These are phyloP conservation scores for Linderniella brevidens DNA, from an alignment of 257 asterid species.

Conservation along the genomic window DNA sequence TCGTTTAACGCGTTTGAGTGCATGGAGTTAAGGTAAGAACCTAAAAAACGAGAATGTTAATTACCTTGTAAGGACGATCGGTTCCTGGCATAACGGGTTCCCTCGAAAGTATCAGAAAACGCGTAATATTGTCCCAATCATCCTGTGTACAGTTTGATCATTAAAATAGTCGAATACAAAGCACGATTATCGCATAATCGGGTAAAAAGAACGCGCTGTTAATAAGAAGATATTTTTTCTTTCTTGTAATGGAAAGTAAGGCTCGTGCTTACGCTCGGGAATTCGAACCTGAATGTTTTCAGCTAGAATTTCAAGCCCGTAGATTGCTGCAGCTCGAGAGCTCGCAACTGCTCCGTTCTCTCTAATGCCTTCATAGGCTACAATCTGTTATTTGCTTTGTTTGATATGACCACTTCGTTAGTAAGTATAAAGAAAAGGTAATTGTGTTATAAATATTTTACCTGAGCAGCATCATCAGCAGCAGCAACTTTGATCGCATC, in stretches of 20 bases:
- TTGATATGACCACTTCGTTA: conserved; percentile 2
- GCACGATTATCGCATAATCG: background rate
- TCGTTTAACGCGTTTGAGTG: no score
- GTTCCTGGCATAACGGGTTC: conserved; percentile 32
- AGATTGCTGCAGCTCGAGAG: conserved; percentile 70
- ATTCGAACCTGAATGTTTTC: conserved; percentile 56
- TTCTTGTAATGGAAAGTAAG: no score
- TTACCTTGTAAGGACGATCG: conserved; percentile 23
- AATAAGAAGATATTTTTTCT: no score
- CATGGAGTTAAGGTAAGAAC: background rate
- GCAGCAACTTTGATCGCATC: conserved; percentile 36
- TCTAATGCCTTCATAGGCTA: conserved; percentile 42
- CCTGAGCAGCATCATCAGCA: conserved; percentile 84
- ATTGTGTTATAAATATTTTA: conserved; percentile 7
- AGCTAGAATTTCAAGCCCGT: conserved; percentile 76
- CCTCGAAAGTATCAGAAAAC: conserved; percentile 85
- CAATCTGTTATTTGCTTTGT: conserved; percentile 27
- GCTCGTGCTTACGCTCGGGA: no score
- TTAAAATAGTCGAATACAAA: conserved; percentile 9
- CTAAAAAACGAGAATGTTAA: conserved; percentile 3
- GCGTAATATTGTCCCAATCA: conserved; percentile 48
- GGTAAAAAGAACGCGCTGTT: no score
- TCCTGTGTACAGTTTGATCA: conserved; percentile 42
- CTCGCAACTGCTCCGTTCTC: conserved; percentile 86
- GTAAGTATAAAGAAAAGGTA: background rate